A percentile compares a stretch with the other conserved stretches of the same genome.
Conservation (phyloP, 2,329 filamentous ascomycete genomes). For the Alternaria sp. region DNA sequence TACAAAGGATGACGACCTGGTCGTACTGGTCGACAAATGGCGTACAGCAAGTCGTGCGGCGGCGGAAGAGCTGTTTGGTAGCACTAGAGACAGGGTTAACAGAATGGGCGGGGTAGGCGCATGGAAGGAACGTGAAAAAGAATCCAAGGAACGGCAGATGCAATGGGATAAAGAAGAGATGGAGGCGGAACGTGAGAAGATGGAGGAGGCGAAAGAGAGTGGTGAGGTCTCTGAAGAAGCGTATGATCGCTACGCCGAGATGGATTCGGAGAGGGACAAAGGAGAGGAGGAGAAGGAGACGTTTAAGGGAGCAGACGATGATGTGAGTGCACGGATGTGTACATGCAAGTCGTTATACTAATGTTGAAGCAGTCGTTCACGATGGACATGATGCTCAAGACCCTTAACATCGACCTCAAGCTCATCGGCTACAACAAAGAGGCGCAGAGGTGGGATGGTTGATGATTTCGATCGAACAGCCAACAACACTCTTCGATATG, state of each 20-base stretch:
- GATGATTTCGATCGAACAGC: slow-evolving; percentile 23
- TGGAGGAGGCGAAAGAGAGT: slow-evolving; percentile 49
- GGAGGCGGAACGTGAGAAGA: slow-evolving; percentile 51
- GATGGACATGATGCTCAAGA: slow-evolving; percentile 72
- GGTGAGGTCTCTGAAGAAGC: slow-evolving; percentile 54
- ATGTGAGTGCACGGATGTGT: slow-evolving; percentile 40
- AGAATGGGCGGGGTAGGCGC: slow-evolving; percentile 67
- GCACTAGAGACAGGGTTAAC: slow-evolving; percentile 65
- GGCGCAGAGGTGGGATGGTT: slow-evolving; percentile 64
- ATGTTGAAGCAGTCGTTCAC: slow-evolving; percentile 61
- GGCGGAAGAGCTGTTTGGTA: slow-evolving; percentile 70
- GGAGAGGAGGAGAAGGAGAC: slow-evolving; percentile 51
- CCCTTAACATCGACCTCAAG: slow-evolving; percentile 66
- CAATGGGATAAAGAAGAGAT: slow-evolving; percentile 47
- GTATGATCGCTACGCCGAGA: slow-evolving; percentile 52
- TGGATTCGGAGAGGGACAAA: slow-evolving; percentile 46
- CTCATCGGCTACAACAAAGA: slow-evolving; percentile 68
- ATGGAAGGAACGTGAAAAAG: slow-evolving; percentile 54
- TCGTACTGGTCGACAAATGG: slow-evolving; percentile 66
- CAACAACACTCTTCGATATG: background rate
- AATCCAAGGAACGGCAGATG: slow-evolving; percentile 43
- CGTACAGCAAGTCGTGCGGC: slow-evolving; percentile 64
- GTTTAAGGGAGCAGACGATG: slow-evolving; percentile 42
- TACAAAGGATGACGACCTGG: slow-evolving; percentile 61
- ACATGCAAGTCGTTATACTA: slow-evolving; percentile 9